Base-by-base conservation (phyloP, 1,139 yeast genomes). In the Taphrina sp. region DNA sequence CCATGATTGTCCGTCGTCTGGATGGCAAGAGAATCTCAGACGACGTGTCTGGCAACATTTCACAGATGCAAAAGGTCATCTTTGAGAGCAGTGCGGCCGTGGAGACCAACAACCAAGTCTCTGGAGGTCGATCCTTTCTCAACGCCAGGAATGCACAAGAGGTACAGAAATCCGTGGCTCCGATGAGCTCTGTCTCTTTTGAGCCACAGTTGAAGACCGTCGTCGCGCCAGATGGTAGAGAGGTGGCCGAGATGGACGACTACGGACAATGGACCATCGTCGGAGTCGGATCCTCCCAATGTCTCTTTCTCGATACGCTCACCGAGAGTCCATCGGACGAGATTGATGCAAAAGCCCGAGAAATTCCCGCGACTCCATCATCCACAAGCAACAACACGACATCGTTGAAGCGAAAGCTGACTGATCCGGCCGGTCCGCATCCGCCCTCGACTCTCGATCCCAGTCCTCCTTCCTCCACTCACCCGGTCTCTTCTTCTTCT, bases 41-140 rank as follows among this genome's bases (percentile, higher is more conserved):
- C 7, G 46, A 36, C 14, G 51, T 33, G 5, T 20, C 23, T 14
- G 58, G 55, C 7, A 41, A 35, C 28, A 35, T 55, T 19, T 42
- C 49, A 29, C 58, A 55, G 37, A 55, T 55, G 58, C 55, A 49
- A 26, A 42, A 39, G 20, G 35, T 55, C 28, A 41, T 49, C 26
- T 41, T 55, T 29, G 58, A 54, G 34, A 41, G 29, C 28, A 24
- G 3, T 12, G 5, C 37, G 19, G 44, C 34, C 3, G 19, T 5
- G 12, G 36, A 17, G 33, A 33, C n/a, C n/a, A 14, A 8, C 10
- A n/a, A 16, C 31, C 14, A 37, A 4, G 16, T 14, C 10, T 10
- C 43, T 12, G 37, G 19, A 1, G 34, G 14, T 7, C 45, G 28
- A 19, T 20, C 33, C 28, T 44, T 34, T 26, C 29, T 44, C 31